Base-by-base conservation (phyloP, 768 basidiomycete genomes). In the Tricholoma hemisulphureum region DNA sequence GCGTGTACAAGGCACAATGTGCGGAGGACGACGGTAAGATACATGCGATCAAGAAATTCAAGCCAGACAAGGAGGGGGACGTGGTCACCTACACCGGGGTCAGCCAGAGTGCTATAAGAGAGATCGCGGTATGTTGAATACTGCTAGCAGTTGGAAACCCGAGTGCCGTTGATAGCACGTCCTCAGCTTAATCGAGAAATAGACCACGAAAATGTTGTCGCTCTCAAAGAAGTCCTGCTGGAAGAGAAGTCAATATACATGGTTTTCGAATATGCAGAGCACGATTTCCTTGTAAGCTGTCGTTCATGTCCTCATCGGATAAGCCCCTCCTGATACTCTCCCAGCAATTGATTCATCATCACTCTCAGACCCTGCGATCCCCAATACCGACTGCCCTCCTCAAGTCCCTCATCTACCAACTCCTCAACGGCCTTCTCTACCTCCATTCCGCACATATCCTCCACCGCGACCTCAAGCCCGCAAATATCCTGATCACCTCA, bases 221-320 rank as follows among this genome's bases (percentile, higher is more conserved):
- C 93, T 0, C 82, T 99, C 37, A 85, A 89, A 64, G 96, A 98
- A 69, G 96, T 98, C 37, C 95, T 99, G 55, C 76, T 99, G 24
- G 96, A 99, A 69, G 97, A 98, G 63, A 98, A 98, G 72, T 94
- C 93, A 1, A 98, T 99, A 61, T 97, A 95, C 71, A 98, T 99
- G 93, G 95, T 98, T 13, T 98, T 99, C 63, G 96, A 98, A 64
- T 99, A 97, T 65, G 96, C 96, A 6, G 97, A 98, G 67, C 97
- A 99, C 67, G 97, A 99, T 73, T 98, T 98, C 69, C 81, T 98
- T 49, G 95, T 94, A 60, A 58, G 91, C 28, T 28, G 2, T 28
- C 75, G 5, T 23, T n/a, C n/a, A 23, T 28, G 20, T n/a, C 23
- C 13, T 7, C 24, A 4, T 2, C 39, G 55, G 14, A 23, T 46